phyloP scores from a whole-genome alignment of 2,329 filamentous ascomycete species.

The Cadophora gregata region DNA sequence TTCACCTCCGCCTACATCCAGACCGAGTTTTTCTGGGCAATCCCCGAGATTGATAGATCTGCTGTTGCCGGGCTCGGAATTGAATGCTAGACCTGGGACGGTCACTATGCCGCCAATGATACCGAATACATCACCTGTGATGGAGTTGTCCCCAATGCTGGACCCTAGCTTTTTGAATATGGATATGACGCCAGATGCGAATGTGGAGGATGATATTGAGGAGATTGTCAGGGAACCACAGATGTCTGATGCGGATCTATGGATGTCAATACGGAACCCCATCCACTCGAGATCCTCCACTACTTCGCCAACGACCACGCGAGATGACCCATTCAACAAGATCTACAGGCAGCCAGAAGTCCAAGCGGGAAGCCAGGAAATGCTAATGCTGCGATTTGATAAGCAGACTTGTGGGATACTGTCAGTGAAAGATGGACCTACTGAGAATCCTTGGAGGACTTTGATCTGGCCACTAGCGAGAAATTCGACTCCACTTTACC shows the following conservation, averaged over 20 bases:
- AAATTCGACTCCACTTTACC: constrained; percentile 68
- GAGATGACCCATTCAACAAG: constrained; percentile 37
- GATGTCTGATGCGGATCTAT: constrained; percentile 38
- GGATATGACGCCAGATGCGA: constrained; percentile 38
- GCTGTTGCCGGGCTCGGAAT: constrained; percentile 54
- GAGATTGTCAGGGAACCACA: constrained; percentile 55
- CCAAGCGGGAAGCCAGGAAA: constrained; percentile 60
- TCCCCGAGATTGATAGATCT: constrained; percentile 56
- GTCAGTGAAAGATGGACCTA: constrained; percentile 71
- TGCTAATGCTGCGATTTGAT: constrained; percentile 67
- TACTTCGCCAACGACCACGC: constrained; percentile 29
- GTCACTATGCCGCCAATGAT: constrained; percentile 37
- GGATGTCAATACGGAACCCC: constrained; percentile 37
- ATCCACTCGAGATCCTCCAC: constrained; percentile 35
- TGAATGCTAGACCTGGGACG: constrained; percentile 46
- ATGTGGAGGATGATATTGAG: constrained; percentile 57
- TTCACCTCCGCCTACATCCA: constrained; percentile 42
- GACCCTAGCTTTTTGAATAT: constrained; percentile 34
- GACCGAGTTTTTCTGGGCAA: constrained; percentile 48
- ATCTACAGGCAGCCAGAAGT: constrained; percentile 56
- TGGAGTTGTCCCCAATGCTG: constrained; percentile 35
- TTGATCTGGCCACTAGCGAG: constrained; percentile 72
- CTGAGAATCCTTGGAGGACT: constrained; percentile 75
- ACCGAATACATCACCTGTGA: constrained; percentile 28
- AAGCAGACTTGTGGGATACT: constrained; percentile 72